Evolutionary conservation across 2,329 filamentous ascomycete genomes (phyloP).

Genomic region (Ophiostoma sp.): DNA sequence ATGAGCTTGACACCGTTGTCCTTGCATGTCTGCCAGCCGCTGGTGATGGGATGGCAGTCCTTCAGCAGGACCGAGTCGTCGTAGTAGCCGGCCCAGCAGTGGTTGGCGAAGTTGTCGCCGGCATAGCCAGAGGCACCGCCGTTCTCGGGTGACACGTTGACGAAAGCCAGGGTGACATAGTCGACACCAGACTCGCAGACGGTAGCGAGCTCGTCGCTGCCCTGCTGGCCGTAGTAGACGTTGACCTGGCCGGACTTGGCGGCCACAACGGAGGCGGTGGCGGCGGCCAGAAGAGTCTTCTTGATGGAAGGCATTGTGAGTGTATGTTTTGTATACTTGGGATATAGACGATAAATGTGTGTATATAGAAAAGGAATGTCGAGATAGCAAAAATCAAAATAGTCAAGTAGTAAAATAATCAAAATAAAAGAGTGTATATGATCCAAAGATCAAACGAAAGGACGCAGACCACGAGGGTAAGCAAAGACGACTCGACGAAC

Average conservation of each 20-base stretch:
- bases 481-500: slow-evolving; percentile 21
- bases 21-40: slow-evolving; percentile 46
- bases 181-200: slow-evolving; percentile 37
- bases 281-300: slow-evolving; percentile 30
- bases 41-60: slow-evolving; percentile 33
- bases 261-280: slow-evolving; percentile 29
- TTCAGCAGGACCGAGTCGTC: slow-evolving; percentile 32
- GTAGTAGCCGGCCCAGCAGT: slow-evolving; percentile 35
- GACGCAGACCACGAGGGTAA: slow-evolving; percentile 27
- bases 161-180: slow-evolving; percentile 38
- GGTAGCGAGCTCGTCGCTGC: slow-evolving; percentile 27
- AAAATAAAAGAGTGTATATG: slow-evolving; percentile 17
- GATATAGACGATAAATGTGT: neutral
- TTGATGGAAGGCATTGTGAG: slow-evolving; percentile 25
- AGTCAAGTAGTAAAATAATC: neutral
- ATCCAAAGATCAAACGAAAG: slow-evolving; percentile 27
- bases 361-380: neutral
- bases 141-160: slow-evolving; percentile 38
- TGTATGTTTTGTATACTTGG: neutral
- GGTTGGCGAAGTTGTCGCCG: slow-evolving; percentile 37
- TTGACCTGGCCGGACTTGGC: slow-evolving; percentile 29
- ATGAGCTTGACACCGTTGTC: slow-evolving; percentile 55
- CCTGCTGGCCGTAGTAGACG: slow-evolving; percentile 34
- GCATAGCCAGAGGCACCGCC: slow-evolving; percentile 33
- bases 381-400: neutral